Percentiles rank a stretch among this genome's conserved stretches.
Evolutionary conservation across 768 basidiomycete species (phyloP).

Genomic region (Phlebiopsis flavidoalba): DNA sequence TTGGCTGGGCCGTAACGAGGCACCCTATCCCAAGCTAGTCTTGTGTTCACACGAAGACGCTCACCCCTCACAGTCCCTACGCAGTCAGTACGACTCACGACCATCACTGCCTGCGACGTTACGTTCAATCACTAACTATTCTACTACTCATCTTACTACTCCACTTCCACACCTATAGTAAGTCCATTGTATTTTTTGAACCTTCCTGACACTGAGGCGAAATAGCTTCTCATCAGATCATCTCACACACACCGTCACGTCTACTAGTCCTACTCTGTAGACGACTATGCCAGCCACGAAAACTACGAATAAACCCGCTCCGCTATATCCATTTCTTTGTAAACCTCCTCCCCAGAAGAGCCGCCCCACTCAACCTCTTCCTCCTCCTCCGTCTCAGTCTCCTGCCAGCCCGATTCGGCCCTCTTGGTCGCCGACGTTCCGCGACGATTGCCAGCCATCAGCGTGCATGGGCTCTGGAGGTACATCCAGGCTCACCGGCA

Average conservation of each 20-base stretch:
- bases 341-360: constrained; percentile 26
- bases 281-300: constrained; percentile 5
- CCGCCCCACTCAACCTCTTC: constrained; percentile 23
- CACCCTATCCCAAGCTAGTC: constrained; percentile 6
- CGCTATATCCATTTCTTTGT: constrained; percentile 25
- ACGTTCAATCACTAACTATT: neutral
- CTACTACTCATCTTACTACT: neutral
- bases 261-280: constrained; percentile 11
- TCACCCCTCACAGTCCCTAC: constrained; percentile 4
- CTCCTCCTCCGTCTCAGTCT: constrained; percentile 17
- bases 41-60: neutral
- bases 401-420: constrained; percentile 6
- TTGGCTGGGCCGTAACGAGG: neutral
- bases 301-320: constrained; percentile 11
- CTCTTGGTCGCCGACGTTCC: constrained; percentile 30
- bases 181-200: no score
- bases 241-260: constrained; percentile 13
- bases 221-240: neutral
- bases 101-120: neutral
- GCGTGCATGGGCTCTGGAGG: constrained; percentile 58
- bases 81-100: neutral
- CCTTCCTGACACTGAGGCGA: neutral
- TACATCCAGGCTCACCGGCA: constrained; percentile 65
- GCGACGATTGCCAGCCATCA: constrained; percentile 45
- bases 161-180: neutral